Evolutionary conservation across 2,329 filamentous ascomycete species (phyloP), one percentile per base, ranked within the genome.

Genomic region (Macrophomina pseudophaseolina): DNA sequence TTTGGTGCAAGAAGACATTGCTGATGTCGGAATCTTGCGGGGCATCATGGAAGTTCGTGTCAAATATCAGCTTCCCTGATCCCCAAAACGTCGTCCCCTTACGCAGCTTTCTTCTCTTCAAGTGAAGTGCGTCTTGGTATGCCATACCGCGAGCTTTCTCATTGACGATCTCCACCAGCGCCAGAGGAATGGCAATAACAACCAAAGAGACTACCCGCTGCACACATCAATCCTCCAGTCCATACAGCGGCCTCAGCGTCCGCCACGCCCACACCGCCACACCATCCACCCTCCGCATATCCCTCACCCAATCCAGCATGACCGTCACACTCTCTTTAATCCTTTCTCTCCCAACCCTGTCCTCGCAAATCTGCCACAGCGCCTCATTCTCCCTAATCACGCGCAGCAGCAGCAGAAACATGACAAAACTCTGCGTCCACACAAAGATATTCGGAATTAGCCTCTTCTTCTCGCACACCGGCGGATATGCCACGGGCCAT

Each of bases 351-450:
- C 40, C 40, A 4, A 63, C 7, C 59, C 44, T 38, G 23, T 38
- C n/a, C 12, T 33, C 23, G 28, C 59, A 48, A 5, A 63, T 4
- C 5, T 51, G 42, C 14, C 35, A n/a, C 59, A 51, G 9, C 6
- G 5, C 5, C 4, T 23, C 11, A 14, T 63, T 18, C 3, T 38
- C 59, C 4, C 59, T 9, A 5, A 51, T 18, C 28, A 23, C 59
- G 3, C 59, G 42, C 11, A 63, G 11, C 2, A 63, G 4, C 4
- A 63, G 42, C 32, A 90, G 76, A 28, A 88, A 84, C 5, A 84
- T 84, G 51, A 89, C 79, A 48, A 89, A 80, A 67, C 87, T 88
- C 70, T 89, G 86, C 5, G 86, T 86, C 84, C 87, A 89, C 65
- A 86, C 86, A 72, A 87, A 89, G 1, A 86, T 71, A 66, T 85